phyloP scores from a whole-genome alignment of 495 filamentous ascomycete genomes.

The Lindgomyces ingoldianus region DNA sequence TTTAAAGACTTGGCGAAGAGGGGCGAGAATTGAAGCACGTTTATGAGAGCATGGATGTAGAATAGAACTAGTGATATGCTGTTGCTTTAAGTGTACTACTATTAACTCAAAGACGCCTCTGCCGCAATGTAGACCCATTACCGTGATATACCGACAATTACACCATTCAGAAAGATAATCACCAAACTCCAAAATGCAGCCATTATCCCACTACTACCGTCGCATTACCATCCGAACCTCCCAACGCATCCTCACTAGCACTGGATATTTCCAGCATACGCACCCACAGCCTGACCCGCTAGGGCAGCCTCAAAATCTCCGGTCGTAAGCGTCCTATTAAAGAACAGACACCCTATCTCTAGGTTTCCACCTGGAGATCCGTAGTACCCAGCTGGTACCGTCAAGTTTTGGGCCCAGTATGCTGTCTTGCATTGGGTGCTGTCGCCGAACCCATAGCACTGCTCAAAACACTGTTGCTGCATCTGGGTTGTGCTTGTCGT shows the following conservation, averaged over 20 bases:
- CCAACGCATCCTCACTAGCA: constrained; percentile 15
- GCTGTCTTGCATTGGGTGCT: constrained; percentile 34
- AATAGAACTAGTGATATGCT: neutral
- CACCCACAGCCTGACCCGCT: constrained; percentile 28
- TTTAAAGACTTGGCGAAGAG: too few species aligned
- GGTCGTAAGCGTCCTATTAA: constrained; percentile 23
- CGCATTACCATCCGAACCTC: neutral
- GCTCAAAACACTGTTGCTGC: constrained; percentile 37
- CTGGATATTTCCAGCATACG: constrained; percentile 30
- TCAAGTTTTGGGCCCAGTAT: constrained; percentile 35
- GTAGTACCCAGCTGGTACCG: constrained; percentile 33
- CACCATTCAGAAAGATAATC: neutral
- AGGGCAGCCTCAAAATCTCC: constrained; percentile 30
- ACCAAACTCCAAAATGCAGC: neutral
- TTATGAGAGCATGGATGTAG: too few species aligned
- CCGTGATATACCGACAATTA: neutral
- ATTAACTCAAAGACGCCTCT: neutral
- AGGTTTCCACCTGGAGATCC: constrained; percentile 26
- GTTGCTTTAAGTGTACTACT: neutral
- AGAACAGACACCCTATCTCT: constrained; percentile 38
- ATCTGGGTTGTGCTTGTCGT: constrained; percentile 16
- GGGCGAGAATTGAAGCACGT: too few species aligned
- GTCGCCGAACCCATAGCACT: constrained; percentile 44
- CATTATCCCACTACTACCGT: neutral
- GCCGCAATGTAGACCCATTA: neutral